These are phyloP conservation scores for Suillus plorans DNA, from an alignment of 768 basidiomycete genomes.

Conservation along the genomic window DNA sequence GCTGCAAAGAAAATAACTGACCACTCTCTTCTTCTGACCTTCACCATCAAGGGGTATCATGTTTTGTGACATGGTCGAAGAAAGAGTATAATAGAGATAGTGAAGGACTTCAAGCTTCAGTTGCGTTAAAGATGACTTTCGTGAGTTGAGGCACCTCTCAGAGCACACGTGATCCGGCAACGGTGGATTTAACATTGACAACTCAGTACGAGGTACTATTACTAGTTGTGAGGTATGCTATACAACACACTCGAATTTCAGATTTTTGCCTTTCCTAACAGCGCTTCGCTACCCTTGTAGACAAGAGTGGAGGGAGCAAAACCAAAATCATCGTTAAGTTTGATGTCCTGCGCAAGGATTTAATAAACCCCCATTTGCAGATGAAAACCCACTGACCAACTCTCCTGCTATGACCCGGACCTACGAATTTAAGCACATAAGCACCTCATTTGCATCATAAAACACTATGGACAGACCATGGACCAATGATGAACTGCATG, in stretches of 20 bases:
- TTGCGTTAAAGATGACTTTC: background rate
- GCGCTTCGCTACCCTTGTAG: conserved; percentile 65
- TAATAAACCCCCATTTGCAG: conserved; percentile 8
- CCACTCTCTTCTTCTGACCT: conserved; percentile 81
- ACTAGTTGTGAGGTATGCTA: conserved; percentile 1
- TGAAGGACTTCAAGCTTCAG: background rate
- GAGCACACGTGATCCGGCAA: background rate
- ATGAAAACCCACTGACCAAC: conserved; percentile 48
- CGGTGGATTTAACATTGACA: background rate
- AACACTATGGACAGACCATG: conserved; percentile 52
- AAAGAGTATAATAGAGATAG: background rate
- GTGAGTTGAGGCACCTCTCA: background rate
- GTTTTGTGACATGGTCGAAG: conserved; percentile 31
- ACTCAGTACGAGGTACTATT: background rate
- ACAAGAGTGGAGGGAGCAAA: conserved; percentile 85
- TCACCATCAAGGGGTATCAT: conserved; percentile 73
- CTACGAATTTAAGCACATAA: conserved; percentile 36
- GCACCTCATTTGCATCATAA: conserved; percentile 3
- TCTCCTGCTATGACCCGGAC: conserved; percentile 84
- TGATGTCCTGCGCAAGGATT: conserved; percentile 50
- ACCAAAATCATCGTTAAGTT: conserved; percentile 74
- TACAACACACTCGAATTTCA: conserved; percentile 26
- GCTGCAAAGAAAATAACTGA: conserved; percentile 40
- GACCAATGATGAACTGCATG: conserved; percentile 93
- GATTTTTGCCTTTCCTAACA: conserved; percentile 66